These are phyloP conservation scores for Russula sp. DNA, from an alignment of 768 basidiomycete species.

Conservation along the genomic window DNA sequence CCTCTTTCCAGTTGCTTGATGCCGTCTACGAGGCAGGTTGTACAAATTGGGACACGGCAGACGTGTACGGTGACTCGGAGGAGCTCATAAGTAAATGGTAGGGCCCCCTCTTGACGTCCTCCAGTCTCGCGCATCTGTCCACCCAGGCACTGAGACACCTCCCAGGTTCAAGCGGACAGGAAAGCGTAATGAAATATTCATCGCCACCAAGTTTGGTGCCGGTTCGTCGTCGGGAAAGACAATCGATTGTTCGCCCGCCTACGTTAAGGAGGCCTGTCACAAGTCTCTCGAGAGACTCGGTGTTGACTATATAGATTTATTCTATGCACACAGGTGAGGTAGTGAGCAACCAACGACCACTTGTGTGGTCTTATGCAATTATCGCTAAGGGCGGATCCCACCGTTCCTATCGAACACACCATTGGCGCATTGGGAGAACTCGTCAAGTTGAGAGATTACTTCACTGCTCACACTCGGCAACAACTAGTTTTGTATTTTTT, in stretches of 20 bases:
- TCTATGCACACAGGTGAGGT: constrained; percentile 28
- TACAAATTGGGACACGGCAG: constrained; percentile 43
- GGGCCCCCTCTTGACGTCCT: background rate
- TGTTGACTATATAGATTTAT: constrained; percentile 30
- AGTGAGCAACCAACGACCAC: background rate
- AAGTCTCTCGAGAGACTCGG: constrained; percentile 27
- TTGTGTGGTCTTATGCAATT: background rate
- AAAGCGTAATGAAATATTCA: constrained; percentile 42
- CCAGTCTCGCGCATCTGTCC: background rate
- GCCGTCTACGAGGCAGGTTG: constrained; percentile 35
- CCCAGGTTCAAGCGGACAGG: constrained; percentile 49
- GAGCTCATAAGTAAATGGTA: constrained; percentile 42
- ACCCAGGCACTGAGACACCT: background rate
- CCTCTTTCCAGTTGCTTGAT: constrained; percentile 31
- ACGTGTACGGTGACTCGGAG: constrained; percentile 36
- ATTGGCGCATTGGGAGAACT: constrained; percentile 21
- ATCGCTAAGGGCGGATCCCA: constrained; percentile 2
- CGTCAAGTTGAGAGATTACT: constrained; percentile 29
- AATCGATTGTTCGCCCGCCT: constrained; percentile 26
- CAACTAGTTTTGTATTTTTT: background rate
- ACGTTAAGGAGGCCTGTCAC: constrained; percentile 23
- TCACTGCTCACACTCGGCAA: constrained; percentile 25
- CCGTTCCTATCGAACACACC: constrained; percentile 19
- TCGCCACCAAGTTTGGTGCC: constrained; percentile 35
- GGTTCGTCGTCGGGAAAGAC: constrained; percentile 9